Base-by-base conservation (phyloP, 164 flowering plant genomes). In the Tetracentron sinense region DNA sequence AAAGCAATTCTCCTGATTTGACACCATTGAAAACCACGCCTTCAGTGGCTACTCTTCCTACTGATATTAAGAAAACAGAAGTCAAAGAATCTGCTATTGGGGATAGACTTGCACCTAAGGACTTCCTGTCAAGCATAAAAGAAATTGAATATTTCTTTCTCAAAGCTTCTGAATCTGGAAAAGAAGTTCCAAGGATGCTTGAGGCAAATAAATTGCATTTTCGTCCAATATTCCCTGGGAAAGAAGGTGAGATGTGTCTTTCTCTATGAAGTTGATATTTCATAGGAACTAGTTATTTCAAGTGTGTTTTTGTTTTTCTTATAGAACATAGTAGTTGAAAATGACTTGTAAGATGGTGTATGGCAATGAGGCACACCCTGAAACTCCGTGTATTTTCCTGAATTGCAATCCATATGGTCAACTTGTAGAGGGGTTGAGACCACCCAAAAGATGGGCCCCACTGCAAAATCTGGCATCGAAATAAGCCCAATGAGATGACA, bases 141-240 rank as follows among this genome's bases (percentile, higher is more conserved):
- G 95, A 91, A n/a, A 81, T 89, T 64, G 99, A 92, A 58, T 57
- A 26, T 70, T 86, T 88, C n/a, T 94, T 94, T 66, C 44, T 67
- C 19, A 81, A 80, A 73, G 99, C 96, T 61, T 86, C 97, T 46
- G 99, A 89, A 25, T 83, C 87, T 38, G 97, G 99, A 56, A 83
- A 76, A 79, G 96, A 91, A 75, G 90, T 94, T 61, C 96, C 95
- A 12, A 78, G 88, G 74, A 94, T 94, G 99, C 93, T 94, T 55
- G 99, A 94, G 75, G 97, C 96, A 42, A 89, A 86, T 73, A 88
- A 91, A 59, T 65, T 91, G 72, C 86, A 82, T 67, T 86, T 82
- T 47, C 96, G 87, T 59, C 97, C 96, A 48, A 75, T 84, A 46
- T 47, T 80, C 38, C 82, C 88, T 10, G 83, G 78, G 33, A 81